Evolutionary conservation across 345 rosid species (phyloP).

Genomic region (Gossypium mustelinum): DNA sequence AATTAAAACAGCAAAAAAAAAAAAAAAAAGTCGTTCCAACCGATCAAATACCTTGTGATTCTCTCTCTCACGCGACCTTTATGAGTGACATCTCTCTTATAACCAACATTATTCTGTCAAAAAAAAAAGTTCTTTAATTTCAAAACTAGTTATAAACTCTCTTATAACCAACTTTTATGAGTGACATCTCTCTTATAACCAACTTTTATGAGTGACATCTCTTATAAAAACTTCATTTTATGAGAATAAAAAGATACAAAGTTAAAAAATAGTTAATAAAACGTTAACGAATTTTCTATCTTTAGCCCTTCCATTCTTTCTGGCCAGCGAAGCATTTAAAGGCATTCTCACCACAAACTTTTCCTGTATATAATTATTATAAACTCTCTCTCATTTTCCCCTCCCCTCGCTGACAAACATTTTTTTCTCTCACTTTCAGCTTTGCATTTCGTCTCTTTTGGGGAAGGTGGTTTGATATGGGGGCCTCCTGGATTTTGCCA

Average conservation of each 20-base stretch:
- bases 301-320: background rate
- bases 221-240: too few relatives aligned
- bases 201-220: too few relatives aligned
- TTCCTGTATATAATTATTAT: background rate
- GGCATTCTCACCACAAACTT: background rate
- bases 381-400: background rate
- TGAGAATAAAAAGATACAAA: background rate
- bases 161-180: too few relatives aligned
- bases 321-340: background rate
- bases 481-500: slow-evolving; percentile 43
- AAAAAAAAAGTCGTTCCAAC: too few relatives aligned
- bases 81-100: too few relatives aligned
- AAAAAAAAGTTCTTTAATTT: too few relatives aligned
- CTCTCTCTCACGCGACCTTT: too few relatives aligned
- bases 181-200: too few relatives aligned
- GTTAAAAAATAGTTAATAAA: background rate
- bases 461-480: slow-evolving; percentile 27
- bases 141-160: too few relatives aligned
- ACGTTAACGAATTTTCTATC: background rate
- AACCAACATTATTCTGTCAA: too few relatives aligned
- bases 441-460: background rate
- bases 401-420: background rate
- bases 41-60: too few relatives aligned
- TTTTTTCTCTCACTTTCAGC: background rate
- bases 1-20: too few relatives aligned